These are phyloP conservation scores for Immersiella caudata DNA, from an alignment of 495 filamentous ascomycete species.

Conservation along the genomic window DNA sequence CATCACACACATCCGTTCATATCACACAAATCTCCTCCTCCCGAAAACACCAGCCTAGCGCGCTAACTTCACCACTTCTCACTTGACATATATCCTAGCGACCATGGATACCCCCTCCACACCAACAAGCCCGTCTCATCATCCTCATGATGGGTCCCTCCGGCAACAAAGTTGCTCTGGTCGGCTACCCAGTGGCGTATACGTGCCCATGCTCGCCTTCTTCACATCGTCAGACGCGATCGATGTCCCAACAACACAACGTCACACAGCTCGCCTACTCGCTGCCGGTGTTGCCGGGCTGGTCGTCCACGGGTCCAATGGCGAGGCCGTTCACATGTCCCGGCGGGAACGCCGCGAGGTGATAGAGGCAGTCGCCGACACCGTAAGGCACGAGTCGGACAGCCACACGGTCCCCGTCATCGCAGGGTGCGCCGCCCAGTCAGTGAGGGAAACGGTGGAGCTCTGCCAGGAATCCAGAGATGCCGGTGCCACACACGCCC, in stretches of 20 bases:
- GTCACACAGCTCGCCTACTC: constrained; percentile 72
- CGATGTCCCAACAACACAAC: constrained; percentile 66
- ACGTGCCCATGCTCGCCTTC: constrained; percentile 73
- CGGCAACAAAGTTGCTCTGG: constrained; percentile 6
- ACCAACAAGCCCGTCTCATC: constrained; percentile 11
- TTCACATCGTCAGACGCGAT: constrained; percentile 62
- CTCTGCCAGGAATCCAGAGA: constrained; percentile 74
- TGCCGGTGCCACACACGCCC: constrained; percentile 79
- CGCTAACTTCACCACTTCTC: background rate
- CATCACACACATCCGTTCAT: background rate
- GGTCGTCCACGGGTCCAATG: constrained; percentile 83
- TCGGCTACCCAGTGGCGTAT: constrained; percentile 56
- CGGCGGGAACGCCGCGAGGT: constrained; percentile 69
- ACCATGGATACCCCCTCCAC: constrained; percentile 14
- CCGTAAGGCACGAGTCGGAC: constrained; percentile 67
- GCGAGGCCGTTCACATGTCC: constrained; percentile 81
- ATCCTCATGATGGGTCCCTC: background rate
- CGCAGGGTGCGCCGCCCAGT: constrained; percentile 82
- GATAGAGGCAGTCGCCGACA: constrained; percentile 72
- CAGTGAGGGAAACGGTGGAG: constrained; percentile 82
- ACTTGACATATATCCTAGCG: background rate
- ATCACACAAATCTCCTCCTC: background rate
- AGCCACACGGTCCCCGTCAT: constrained; percentile 66
- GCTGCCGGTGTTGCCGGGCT: constrained; percentile 72
- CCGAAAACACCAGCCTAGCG: background rate